phyloP scores from a whole-genome alignment of 768 basidiomycete genomes.

The Cyclocybe cylindracea region DNA sequence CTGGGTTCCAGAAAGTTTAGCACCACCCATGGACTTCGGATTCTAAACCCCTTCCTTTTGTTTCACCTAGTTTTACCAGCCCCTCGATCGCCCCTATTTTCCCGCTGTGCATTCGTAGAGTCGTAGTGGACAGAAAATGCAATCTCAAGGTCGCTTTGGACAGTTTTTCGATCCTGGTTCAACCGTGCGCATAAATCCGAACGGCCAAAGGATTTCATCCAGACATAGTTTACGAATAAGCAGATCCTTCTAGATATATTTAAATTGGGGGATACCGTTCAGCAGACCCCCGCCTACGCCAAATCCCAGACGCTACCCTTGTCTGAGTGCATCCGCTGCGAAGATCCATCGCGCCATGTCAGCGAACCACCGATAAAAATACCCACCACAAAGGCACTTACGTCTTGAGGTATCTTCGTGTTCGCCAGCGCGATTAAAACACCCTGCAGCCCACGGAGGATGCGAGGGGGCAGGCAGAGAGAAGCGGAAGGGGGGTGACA shows the following conservation, averaged over 20 bases:
- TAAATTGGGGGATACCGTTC: constrained; percentile 11
- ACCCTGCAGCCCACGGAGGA: constrained; percentile 29
- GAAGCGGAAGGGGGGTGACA: background rate
- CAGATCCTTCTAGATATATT: constrained; percentile 14
- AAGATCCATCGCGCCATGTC: constrained; percentile 6
- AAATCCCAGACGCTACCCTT: constrained; percentile 60
- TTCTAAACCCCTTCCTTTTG: too few species aligned
- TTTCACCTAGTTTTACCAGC: too few species aligned
- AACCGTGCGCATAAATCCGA: too few species aligned
- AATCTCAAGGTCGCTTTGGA: too few species aligned
- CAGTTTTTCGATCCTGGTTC: too few species aligned
- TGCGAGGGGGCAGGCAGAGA: too few species aligned
- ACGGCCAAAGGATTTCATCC: too few species aligned
- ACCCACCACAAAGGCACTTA: constrained; percentile 32
- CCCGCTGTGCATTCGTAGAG: too few species aligned
- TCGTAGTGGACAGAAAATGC: too few species aligned
- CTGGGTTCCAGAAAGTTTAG: too few species aligned
- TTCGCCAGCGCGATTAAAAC: constrained; percentile 58
- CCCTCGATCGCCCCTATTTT: too few species aligned
- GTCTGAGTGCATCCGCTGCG: constrained; percentile 53
- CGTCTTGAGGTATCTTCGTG: constrained; percentile 49
- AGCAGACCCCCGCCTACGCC: constrained; percentile 17
- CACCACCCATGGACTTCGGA: too few species aligned
- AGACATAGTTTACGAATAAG: background rate
- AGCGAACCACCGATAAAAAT: constrained; percentile 14